A percentile compares a stretch with the other conserved stretches of the same genome.
Evolutionary conservation across 1,284 basidiomycete genomes (phyloP).

Genomic region (Gymnopus androsaceus): DNA sequence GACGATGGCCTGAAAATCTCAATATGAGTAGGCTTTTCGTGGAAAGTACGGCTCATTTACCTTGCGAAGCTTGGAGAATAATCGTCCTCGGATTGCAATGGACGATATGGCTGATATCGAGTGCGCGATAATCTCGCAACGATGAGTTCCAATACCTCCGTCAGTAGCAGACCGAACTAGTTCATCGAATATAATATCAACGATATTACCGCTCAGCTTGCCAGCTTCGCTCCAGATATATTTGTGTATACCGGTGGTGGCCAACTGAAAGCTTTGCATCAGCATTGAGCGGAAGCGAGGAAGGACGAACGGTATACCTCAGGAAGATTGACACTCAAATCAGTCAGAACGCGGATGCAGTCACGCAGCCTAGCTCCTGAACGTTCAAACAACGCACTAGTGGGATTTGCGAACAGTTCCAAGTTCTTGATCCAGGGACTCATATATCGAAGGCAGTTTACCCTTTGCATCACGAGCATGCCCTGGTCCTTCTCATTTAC

Average conservation of each 20-base stretch:
- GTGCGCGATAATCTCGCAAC: constrained; percentile 77
- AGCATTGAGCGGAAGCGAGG: too few species aligned
- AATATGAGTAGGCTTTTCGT: constrained; percentile 14
- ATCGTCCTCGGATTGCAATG: constrained; percentile 75
- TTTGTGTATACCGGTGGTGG: constrained; percentile 61
- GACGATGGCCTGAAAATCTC: constrained; percentile 57
- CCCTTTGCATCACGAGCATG: constrained; percentile 48
- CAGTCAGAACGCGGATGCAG: constrained; percentile 74
- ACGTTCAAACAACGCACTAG: constrained; percentile 62
- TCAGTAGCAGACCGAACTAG: constrained; percentile 79
- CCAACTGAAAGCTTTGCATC: constrained; percentile 47
- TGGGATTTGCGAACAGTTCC: constrained; percentile 69
- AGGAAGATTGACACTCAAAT: constrained; percentile 70
- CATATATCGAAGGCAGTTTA: constrained; percentile 78
- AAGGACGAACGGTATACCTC: constrained; percentile 46
- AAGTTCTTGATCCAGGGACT: constrained; percentile 87
- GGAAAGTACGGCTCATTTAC: constrained; percentile 36
- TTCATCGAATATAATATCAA: constrained; percentile 78
- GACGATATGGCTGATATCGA: constrained; percentile 76
- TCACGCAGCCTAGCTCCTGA: constrained; percentile 76
- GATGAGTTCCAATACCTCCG: constrained; percentile 72
- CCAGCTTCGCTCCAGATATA: constrained; percentile 78
- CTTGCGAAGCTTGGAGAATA: constrained; percentile 79
- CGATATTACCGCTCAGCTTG: constrained; percentile 62
- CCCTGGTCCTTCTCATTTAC: constrained; percentile 57